These are phyloP conservation scores for Epicoccum sorghinum DNA, from an alignment of 2,329 filamentous ascomycete genomes.

Conservation along the genomic window DNA sequence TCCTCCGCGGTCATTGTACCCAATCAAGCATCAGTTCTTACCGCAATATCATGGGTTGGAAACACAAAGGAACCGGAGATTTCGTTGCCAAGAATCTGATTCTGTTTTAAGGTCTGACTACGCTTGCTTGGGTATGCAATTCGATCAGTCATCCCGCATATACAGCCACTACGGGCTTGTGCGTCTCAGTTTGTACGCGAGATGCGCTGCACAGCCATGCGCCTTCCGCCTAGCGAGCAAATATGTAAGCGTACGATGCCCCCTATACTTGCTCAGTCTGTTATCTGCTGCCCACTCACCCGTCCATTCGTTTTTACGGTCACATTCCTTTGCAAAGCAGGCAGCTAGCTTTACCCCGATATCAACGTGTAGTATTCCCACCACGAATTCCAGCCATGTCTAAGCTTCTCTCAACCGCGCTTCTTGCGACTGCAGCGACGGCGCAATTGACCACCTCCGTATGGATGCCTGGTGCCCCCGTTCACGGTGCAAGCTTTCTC, in stretches of 20 bases:
- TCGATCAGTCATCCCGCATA: neutral
- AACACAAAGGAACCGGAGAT: neutral
- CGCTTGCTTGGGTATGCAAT: neutral
- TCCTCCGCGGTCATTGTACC: neutral
- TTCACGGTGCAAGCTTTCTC: conserved; percentile 19
- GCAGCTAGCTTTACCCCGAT: no score
- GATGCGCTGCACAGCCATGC: conserved; percentile 21
- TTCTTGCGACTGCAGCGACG: conserved; percentile 29
- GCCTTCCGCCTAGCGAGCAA: neutral
- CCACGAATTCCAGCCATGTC: conserved; percentile 24
- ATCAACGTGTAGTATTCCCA: neutral
- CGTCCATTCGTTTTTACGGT: neutral
- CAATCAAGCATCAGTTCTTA: no score
- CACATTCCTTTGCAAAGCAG: neutral
- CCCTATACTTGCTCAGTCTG: neutral
- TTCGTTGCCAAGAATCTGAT: neutral
- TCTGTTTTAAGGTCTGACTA: neutral
- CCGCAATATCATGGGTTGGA: neutral
- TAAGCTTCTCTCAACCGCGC: conserved; percentile 25
- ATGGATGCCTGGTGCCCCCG: conserved; percentile 30
- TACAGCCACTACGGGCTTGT: conserved; percentile 12
- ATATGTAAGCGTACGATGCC: conserved; percentile 4
- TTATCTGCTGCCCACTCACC: neutral
- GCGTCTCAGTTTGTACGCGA: conserved; percentile 21
- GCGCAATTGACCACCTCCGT: conserved; percentile 38